A percentile compares a stretch with the other conserved stretches of the same genome.
These are phyloP conservation scores for Paracamarosporium sp. DNA, from an alignment of 2,329 filamentous ascomycete genomes.

Conservation along the genomic window DNA sequence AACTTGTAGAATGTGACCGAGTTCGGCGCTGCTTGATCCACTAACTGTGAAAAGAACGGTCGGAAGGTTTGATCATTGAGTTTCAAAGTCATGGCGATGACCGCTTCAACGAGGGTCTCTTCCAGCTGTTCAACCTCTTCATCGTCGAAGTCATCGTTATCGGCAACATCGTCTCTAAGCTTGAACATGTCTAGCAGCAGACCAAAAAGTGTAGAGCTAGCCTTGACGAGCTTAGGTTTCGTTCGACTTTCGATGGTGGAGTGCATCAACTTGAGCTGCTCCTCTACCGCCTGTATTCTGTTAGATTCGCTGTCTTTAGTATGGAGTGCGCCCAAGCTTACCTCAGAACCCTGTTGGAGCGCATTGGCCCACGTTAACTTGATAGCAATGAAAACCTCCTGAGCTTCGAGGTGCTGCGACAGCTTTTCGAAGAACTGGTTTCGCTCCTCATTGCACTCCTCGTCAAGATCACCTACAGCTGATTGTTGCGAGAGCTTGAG, in stretches of 20 bases:
- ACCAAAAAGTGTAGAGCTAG: slow-evolving; percentile 71
- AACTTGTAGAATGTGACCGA: slow-evolving; percentile 83
- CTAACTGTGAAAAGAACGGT: slow-evolving; percentile 84
- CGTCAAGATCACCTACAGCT: slow-evolving; percentile 66
- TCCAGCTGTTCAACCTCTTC: slow-evolving; percentile 68
- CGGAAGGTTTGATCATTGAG: slow-evolving; percentile 93
- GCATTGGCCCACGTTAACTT: slow-evolving; percentile 75
- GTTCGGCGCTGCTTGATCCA: slow-evolving; percentile 70
- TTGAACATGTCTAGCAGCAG: slow-evolving; percentile 67
- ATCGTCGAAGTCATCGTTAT: slow-evolving; percentile 55
- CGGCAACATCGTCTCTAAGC: slow-evolving; percentile 58
- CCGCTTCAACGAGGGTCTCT: slow-evolving; percentile 69
- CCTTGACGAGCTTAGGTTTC: slow-evolving; percentile 80
- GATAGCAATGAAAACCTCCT: slow-evolving; percentile 76
- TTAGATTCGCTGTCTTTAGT: slow-evolving; percentile 15
- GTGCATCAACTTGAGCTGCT: slow-evolving; percentile 74
- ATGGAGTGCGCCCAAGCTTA: slow-evolving; percentile 50
- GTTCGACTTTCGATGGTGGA: slow-evolving; percentile 76
- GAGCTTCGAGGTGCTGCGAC: slow-evolving; percentile 78
- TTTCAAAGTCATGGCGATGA: slow-evolving; percentile 93
- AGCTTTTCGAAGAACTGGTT: slow-evolving; percentile 74
- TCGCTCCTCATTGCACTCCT: slow-evolving; percentile 70
- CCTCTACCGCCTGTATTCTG: slow-evolving; percentile 64
- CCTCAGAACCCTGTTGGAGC: slow-evolving; percentile 65
- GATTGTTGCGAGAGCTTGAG: slow-evolving; percentile 76